A percentile compares a stretch with the other conserved stretches of the same genome.
Evolutionary conservation across 2,329 filamentous ascomycete species (phyloP).

Genomic region (Colletotrichum tabaci): DNA sequence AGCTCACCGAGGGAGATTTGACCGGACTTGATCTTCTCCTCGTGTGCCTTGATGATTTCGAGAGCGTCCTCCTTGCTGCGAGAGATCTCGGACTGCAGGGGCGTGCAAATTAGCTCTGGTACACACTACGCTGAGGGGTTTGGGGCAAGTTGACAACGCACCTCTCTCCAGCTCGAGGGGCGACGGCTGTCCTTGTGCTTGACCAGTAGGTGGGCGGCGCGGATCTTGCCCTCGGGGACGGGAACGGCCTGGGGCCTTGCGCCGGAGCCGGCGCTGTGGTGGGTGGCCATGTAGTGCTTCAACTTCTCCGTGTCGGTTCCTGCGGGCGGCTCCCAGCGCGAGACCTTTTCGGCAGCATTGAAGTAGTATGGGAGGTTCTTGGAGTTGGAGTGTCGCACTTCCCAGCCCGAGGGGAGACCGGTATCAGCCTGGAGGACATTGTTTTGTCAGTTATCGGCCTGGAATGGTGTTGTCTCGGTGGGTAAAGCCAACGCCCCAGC

Average conservation of each 20-base stretch:
- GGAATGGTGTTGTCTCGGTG: conserved; percentile 33
- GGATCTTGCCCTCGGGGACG: conserved; percentile 84
- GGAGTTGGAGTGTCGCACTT: conserved; percentile 97
- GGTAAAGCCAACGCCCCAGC: neutral
- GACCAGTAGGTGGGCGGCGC: conserved; percentile 91
- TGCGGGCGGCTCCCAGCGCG: conserved; percentile 93
- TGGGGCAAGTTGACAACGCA: neutral
- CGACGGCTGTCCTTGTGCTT: conserved; percentile 93
- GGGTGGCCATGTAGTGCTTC: conserved; percentile 91
- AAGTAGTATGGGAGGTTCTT: conserved; percentile 99
- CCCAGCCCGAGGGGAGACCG: conserved; percentile 90
- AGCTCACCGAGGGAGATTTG: conserved; percentile 82
- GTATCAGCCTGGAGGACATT: conserved; percentile 73
- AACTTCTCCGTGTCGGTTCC: conserved; percentile 93
- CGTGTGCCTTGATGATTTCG: conserved; percentile 81
- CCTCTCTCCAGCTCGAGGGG: conserved; percentile 92
- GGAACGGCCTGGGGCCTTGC: conserved; percentile 55
- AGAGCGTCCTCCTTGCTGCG: conserved; percentile 90
- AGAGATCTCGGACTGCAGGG: conserved; percentile 79
- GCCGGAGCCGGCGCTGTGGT: conserved; percentile 77
- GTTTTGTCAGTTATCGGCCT: conserved; percentile 11
- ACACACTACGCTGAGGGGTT: too few relatives aligned
- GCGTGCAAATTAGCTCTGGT: neutral
- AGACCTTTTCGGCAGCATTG: conserved; percentile 88
- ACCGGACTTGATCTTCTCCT: conserved; percentile 81